Evolutionary conservation across 768 basidiomycete genomes (phyloP).

Genomic region (Pulveroboletus frians): DNA sequence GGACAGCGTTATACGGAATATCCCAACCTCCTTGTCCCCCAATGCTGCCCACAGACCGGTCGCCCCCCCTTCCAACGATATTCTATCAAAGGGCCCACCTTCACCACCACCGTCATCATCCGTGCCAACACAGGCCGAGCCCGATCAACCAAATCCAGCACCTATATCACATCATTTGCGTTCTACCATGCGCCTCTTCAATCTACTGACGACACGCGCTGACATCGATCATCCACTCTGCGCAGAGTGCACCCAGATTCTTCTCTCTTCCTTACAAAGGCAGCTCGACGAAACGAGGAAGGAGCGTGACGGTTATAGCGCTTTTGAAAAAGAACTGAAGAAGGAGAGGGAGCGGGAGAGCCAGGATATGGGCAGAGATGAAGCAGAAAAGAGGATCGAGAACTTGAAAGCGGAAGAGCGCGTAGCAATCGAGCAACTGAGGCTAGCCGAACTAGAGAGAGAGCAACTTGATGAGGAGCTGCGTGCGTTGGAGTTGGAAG

Average conservation of each 20-base stretch:
- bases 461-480: constrained; percentile 72
- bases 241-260: constrained; percentile 84
- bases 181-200: constrained; percentile 70
- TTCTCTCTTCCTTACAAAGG: constrained; percentile 68
- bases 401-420: constrained; percentile 65
- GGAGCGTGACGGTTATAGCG: constrained; percentile 89
- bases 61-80: constrained; percentile 33
- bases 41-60: constrained; percentile 41
- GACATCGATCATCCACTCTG: constrained; percentile 93
- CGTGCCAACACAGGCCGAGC: constrained; percentile 38
- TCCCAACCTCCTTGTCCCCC: constrained; percentile 51
- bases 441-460: constrained; percentile 70
- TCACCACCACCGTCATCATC: constrained; percentile 20
- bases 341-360: constrained; percentile 74
- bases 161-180: constrained; percentile 75
- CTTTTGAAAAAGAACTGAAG: constrained; percentile 83
- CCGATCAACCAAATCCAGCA: constrained; percentile 57
- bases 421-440: constrained; percentile 67
- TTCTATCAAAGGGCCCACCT: constrained; percentile 19
- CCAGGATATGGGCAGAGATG: constrained; percentile 55
- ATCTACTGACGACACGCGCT: constrained; percentile 68
- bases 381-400: constrained; percentile 69
- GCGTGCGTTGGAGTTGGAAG: constrained; percentile 64
- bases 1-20: constrained; percentile 71
- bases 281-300: constrained; percentile 88